phyloP scores from a whole-genome alignment of 257 asterid species.

The Capsicum baccatum region DNA sequence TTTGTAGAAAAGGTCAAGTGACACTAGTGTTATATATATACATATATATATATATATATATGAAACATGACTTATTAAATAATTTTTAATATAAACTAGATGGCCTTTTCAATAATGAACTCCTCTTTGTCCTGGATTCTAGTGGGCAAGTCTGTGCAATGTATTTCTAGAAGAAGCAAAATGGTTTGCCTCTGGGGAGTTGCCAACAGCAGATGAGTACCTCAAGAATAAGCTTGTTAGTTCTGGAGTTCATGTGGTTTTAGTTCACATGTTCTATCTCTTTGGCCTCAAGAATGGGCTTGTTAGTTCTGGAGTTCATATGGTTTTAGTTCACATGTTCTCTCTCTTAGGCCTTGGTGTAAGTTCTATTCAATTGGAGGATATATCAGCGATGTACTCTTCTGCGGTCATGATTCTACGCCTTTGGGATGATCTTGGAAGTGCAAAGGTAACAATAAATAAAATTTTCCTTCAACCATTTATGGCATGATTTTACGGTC shows the following conservation, averaged over 20 bases:
- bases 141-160: slow-evolving; percentile 60
- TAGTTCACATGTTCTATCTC: slow-evolving; percentile 39
- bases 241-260: slow-evolving; percentile 48
- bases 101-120: no score
- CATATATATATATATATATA: no score
- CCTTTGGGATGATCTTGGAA: slow-evolving; percentile 46
- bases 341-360: slow-evolving; percentile 45
- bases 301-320: slow-evolving; percentile 50
- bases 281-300: slow-evolving; percentile 51
- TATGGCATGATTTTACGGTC: no score
- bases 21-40: no score
- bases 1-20: neutral
- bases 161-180: slow-evolving; percentile 56
- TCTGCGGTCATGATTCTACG: slow-evolving; percentile 41
- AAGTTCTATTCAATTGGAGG: neutral
- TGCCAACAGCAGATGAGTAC: slow-evolving; percentile 44
- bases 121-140: neutral
- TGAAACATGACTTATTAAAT: no score
- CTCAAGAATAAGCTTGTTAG: slow-evolving; percentile 50
- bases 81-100: neutral
- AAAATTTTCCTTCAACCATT: no score
- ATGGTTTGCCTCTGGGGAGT: slow-evolving; percentile 45
- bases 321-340: slow-evolving; percentile 40
- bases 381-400: slow-evolving; percentile 33
- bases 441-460: slow-evolving; percentile 41